A percentile compares a stretch with the other conserved stretches of the same genome.
phyloP scores from a whole-genome alignment of 2,329 filamentous ascomycete species.

The Alternaria dauci region DNA sequence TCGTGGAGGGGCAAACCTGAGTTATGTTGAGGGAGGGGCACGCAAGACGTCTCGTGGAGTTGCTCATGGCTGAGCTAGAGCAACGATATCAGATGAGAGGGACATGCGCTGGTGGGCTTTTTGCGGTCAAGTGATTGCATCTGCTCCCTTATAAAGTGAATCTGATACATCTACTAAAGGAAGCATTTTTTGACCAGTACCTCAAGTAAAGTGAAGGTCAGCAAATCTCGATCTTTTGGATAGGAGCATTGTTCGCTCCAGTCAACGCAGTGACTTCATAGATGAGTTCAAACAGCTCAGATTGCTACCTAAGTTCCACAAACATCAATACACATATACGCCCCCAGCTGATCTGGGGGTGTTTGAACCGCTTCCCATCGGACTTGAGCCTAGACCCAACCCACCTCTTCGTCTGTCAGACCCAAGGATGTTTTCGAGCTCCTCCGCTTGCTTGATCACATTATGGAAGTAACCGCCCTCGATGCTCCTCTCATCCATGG shows the following conservation, averaged over 20 bases:
- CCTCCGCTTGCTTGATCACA: constrained; percentile 31
- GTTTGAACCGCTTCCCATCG: constrained; percentile 9
- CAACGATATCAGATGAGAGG: neutral
- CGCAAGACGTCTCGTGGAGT: neutral
- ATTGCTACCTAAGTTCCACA: neutral
- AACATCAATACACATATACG: neutral
- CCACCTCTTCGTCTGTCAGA: constrained; percentile 18
- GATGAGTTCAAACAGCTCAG: neutral
- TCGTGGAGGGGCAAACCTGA: constrained; percentile 18
- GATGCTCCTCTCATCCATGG: constrained; percentile 28
- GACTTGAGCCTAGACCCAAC: constrained; percentile 14
- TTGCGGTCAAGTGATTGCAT: neutral
- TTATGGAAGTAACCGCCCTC: constrained; percentile 31
- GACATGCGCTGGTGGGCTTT: neutral
- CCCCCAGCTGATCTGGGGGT: constrained; percentile 15
- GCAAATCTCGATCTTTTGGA: neutral
- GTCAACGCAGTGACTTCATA: neutral
- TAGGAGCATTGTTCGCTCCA: neutral
- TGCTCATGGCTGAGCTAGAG: neutral
- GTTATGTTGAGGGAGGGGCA: constrained; percentile 6
- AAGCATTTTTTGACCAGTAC: neutral
- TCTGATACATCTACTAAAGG: neutral
- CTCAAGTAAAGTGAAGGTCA: neutral
- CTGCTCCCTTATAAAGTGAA: neutral
- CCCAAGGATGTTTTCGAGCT: constrained; percentile 27